phyloP scores from a whole-genome alignment of 768 basidiomycete genomes.

The Epithele typhae region DNA sequence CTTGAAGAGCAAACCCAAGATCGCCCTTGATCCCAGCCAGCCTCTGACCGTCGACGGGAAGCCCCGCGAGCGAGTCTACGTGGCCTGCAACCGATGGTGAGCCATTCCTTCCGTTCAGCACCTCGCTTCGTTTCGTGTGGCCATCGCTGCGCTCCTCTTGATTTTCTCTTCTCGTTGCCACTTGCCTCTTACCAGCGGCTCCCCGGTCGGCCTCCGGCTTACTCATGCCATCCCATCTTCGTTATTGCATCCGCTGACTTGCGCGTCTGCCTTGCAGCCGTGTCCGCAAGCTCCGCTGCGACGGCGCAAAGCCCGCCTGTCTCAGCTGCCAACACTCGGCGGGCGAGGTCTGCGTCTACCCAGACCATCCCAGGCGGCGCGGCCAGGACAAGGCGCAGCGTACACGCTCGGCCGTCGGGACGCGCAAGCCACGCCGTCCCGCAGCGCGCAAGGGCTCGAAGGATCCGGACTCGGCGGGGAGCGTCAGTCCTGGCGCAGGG shows the following conservation, averaged over 20 bases:
- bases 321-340: constrained; percentile 6
- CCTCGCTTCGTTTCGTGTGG: constrained; percentile 2
- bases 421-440: constrained; percentile 26
- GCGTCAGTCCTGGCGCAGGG: background rate
- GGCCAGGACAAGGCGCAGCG: constrained; percentile 14
- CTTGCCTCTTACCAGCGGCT: no score
- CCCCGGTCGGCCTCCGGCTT: no score
- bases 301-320: constrained; percentile 12
- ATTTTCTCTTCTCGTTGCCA: no score
- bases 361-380: constrained; percentile 8
- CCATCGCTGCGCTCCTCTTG: no score
- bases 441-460: background rate
- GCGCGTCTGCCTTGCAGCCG: constrained; percentile 5
- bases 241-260: background rate
- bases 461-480: background rate
- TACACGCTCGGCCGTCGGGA: constrained; percentile 11
- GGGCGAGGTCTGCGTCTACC: constrained; percentile 5
- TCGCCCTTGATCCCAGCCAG: constrained; percentile 10
- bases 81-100: constrained; percentile 14
- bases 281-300: constrained; percentile 14
- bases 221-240: no score
- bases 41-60: constrained; percentile 11
- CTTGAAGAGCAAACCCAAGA: background rate
- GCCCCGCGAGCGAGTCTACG: constrained; percentile 11
- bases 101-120: background rate